These are phyloP conservation scores for Rhodotorula glutinis DNA, from an alignment of 1,284 basidiomycete species.

Conservation along the genomic window DNA sequence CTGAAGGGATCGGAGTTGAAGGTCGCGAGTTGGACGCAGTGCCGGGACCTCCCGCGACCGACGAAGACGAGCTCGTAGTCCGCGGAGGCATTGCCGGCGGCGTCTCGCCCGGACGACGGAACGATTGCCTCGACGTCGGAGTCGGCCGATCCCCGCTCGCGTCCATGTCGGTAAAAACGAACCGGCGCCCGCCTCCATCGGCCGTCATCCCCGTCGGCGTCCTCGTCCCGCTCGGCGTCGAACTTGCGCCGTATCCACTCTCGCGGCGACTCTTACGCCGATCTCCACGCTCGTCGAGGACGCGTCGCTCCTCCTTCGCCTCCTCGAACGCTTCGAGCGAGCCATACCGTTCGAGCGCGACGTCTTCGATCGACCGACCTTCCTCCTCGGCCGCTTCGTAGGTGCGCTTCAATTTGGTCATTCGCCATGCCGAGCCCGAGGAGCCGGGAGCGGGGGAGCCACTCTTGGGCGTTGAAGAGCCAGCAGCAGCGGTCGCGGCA, in stretches of 20 bases:
- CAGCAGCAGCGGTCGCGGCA: constrained; percentile 32
- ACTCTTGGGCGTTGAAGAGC: constrained; percentile 47
- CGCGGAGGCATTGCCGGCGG: constrained; percentile 19
- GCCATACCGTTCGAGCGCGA: constrained; percentile 85
- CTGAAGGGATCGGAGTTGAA: constrained; percentile 77
- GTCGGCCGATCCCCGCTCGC: constrained; percentile 14
- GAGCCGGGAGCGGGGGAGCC: constrained; percentile 67
- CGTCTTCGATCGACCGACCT: constrained; percentile 66
- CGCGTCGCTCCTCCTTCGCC: constrained; percentile 75
- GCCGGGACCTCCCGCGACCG: neutral
- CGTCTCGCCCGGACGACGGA: constrained; percentile 32
- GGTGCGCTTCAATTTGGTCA: constrained; percentile 89
- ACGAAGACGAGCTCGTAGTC: constrained; percentile 21
- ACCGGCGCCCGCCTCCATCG: constrained; percentile 20
- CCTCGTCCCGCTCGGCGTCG: neutral
- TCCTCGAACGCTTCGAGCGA: constrained; percentile 80
- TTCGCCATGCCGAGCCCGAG: constrained; percentile 91
- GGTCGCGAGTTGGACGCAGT: constrained; percentile 25
- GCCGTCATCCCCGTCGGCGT: constrained; percentile 27
- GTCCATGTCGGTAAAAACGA: constrained; percentile 35
- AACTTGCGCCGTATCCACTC: constrained; percentile 50
- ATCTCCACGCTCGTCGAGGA: constrained; percentile 70
- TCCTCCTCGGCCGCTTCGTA: constrained; percentile 81
- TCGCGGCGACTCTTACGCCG: constrained; percentile 43
- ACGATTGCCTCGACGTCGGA: constrained; percentile 56